Conservation (phyloP, 345 rosid genomes). For the Rubroshorea leprosula region DNA sequence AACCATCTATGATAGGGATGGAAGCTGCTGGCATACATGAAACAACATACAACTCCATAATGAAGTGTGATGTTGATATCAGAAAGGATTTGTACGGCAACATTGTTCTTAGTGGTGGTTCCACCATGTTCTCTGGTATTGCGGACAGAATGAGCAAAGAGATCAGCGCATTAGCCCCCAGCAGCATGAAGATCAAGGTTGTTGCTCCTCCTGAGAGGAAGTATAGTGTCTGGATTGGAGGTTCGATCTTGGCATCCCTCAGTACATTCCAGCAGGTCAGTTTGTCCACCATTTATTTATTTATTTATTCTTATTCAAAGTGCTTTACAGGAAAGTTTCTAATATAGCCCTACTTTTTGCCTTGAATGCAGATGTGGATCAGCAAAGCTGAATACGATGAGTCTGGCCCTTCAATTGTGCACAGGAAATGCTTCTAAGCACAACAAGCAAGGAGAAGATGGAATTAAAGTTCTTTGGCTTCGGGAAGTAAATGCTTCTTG, state of each 20-base stretch:
- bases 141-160: slow-evolving; percentile 78
- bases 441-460: background rate
- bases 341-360: background rate
- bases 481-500: slow-evolving; percentile 17
- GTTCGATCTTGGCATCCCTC: slow-evolving; percentile 68
- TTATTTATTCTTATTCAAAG: background rate
- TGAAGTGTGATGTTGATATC: too few relatives aligned
- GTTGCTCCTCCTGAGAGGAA: slow-evolving; percentile 79
- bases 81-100: too few relatives aligned
- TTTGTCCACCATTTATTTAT: background rate
- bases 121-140: slow-evolving; percentile 67
- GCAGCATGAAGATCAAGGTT: too few relatives aligned
- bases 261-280: slow-evolving; percentile 67
- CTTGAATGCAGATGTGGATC: slow-evolving; percentile 46
- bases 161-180: slow-evolving; percentile 59
- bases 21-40: too few relatives aligned
- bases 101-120: slow-evolving; percentile 75
- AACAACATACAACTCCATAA: too few relatives aligned
- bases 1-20: too few relatives aligned
- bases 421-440: slow-evolving; percentile 52
- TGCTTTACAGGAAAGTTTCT: background rate
- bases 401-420: slow-evolving; percentile 56
- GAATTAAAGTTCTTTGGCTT: slow-evolving; percentile 1
- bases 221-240: slow-evolving; percentile 71
- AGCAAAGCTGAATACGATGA: slow-evolving; percentile 55